Evolutionary conservation across 768 basidiomycete species (phyloP).

Genomic region (Lyophyllum semitale): DNA sequence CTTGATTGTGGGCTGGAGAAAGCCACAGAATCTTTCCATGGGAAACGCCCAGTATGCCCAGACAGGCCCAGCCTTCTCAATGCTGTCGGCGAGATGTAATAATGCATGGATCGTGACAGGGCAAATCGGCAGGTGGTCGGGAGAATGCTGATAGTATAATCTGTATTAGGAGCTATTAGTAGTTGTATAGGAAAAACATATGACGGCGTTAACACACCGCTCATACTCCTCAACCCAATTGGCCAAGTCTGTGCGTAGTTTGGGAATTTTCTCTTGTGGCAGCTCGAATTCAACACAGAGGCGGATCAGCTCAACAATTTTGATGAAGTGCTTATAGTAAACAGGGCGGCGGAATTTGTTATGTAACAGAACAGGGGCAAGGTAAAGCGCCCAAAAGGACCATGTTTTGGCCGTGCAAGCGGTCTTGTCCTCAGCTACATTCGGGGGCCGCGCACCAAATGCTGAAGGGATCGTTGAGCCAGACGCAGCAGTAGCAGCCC

Average conservation of each 20-base stretch:
- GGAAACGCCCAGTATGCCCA: constrained; percentile 42
- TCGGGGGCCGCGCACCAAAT: constrained; percentile 27
- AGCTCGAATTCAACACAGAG: constrained; percentile 34
- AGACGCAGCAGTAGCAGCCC: constrained; percentile 26
- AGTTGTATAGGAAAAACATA: neutral
- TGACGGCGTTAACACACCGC: neutral
- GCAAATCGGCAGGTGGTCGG: constrained; percentile 25
- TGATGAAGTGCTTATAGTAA: constrained; percentile 40
- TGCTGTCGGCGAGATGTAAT: constrained; percentile 33
- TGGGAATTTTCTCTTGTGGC: constrained; percentile 19
- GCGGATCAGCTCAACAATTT: constrained; percentile 30
- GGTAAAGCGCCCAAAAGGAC: constrained; percentile 24
- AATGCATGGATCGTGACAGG: constrained; percentile 33
- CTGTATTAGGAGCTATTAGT: neutral
- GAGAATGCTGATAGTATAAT: constrained; percentile 28
- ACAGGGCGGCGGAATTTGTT: constrained; percentile 21
- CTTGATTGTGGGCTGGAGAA: too few relatives aligned
- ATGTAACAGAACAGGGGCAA: constrained; percentile 20
- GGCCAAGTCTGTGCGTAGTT: constrained; percentile 23
- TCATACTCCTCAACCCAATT: constrained; percentile 33
- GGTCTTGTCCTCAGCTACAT: constrained; percentile 25
- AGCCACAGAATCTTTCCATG: constrained; percentile 40
- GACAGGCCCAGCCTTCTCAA: constrained; percentile 33
- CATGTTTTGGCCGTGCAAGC: constrained; percentile 22
- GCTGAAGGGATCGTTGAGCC: constrained; percentile 28